phyloP scores from a whole-genome alignment of 2,329 filamentous ascomycete species.

The Chrysosporium keratinophilum region DNA sequence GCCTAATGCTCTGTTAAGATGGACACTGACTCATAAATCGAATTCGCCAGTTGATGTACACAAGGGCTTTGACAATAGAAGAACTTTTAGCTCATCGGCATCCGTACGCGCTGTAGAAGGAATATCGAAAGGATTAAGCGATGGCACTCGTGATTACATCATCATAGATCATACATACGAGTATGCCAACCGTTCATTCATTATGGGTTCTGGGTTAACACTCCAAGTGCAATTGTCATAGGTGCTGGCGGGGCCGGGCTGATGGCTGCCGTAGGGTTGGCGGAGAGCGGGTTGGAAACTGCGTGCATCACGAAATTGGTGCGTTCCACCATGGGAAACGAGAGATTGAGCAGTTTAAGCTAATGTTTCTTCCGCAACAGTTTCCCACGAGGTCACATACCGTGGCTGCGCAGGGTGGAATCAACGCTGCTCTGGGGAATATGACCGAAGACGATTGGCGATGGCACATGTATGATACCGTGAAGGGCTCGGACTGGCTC shows the following conservation, averaged over 20 bases:
- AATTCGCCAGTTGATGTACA: background rate
- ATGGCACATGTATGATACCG: conserved; percentile 99
- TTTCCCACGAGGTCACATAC: conserved; percentile 20
- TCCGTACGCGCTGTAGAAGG: background rate
- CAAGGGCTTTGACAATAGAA: background rate
- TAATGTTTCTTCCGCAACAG: conserved; percentile 7
- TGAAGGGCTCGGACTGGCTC: conserved; percentile 95
- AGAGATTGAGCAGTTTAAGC: background rate
- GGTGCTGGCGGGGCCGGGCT: conserved; percentile 18
- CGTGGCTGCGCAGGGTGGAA: conserved; percentile 43
- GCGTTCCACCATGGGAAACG: background rate
- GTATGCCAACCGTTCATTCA: conserved; percentile 8
- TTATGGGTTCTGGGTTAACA: background rate
- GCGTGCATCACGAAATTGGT: conserved; percentile 19
- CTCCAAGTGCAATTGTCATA: conserved; percentile 17
- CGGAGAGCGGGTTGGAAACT: conserved; percentile 18
- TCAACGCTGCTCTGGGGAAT: conserved; percentile 40
- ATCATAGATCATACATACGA: conserved; percentile 20
- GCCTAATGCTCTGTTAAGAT: background rate
- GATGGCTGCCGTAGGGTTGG: conserved; percentile 18
- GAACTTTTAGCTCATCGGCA: background rate
- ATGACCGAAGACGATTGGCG: conserved; percentile 98
- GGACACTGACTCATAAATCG: background rate
- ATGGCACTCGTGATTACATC: background rate
- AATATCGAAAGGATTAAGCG: background rate